Base-by-base conservation (phyloP, 768 basidiomycete species). In the Wakefieldia striispora region DNA sequence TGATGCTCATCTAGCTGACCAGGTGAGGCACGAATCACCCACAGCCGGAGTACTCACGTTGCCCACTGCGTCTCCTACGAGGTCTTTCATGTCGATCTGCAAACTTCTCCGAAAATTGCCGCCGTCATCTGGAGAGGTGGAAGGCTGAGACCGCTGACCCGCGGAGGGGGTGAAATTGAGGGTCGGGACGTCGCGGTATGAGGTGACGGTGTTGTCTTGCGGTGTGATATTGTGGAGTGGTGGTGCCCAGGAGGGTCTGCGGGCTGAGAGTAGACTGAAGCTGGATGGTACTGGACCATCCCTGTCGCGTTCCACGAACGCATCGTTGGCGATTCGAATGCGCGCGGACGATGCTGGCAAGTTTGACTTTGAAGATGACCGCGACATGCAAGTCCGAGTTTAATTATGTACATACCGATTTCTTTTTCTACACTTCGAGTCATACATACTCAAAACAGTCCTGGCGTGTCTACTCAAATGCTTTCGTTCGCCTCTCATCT, bases 1-100 rank as follows among this genome's bases (percentile, higher is more conserved):
- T 89, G 45, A 97, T 95, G 50, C 88, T 91, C 91, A 93, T 91
- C 90, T 92, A 35, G 2, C 23, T 21, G n/a, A 2, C 13, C 16
- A 16, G 19, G 53, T 58, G 38, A 57, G 55, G 54, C 23, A 47
- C 31, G 3, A 7, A n/a, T n/a, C n/a, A 11, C 16, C 6, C 11
- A 16, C 3, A 21, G 3, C 16, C 19, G 11, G 21, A 6, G 16
- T 9, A 76, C 86, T 63, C 47, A 90, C 88, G 65, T 89, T 91
- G 9, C 89, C 88, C 2, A 91, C 87, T 21, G 88, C 88, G 64
- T 88, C 87, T 3, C 88, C 88, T 4, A 91, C 84, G 33, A 90
- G 71, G 27, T 73, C 78, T 61, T 88, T 87, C 83, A 91, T 88
- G 55, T 88, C 84, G 52, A 91, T 89, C 63, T 87, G 78, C 51